A percentile compares a stretch with the other conserved stretches of the same genome.
Conservation (phyloP, 1,139 yeast species). For the Magnusiomyces tetraspermus region DNA sequence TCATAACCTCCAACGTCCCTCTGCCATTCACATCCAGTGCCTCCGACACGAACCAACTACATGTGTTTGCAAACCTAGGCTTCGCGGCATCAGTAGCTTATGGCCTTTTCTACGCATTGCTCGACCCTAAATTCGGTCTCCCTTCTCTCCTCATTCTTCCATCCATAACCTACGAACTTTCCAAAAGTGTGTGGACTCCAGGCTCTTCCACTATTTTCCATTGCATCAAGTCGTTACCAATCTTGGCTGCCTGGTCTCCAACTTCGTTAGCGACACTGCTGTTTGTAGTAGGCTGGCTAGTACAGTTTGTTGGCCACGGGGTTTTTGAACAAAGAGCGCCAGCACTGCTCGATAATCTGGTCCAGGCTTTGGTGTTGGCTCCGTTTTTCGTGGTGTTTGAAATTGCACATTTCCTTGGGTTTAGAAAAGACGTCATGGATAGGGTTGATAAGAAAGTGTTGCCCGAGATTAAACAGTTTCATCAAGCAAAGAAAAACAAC, state of each 20-base stretch:
- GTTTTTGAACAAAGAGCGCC: constrained; percentile 76
- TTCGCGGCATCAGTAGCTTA: constrained; percentile 35
- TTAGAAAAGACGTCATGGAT: constrained; percentile 44
- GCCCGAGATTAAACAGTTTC: constrained; percentile 23
- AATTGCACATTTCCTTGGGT: constrained; percentile 58
- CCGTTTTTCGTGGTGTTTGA: constrained; percentile 86
- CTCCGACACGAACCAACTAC: too few species aligned
- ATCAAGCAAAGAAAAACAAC: constrained; percentile 5
- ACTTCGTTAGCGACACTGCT: constrained; percentile 32
- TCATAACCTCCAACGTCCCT: constrained; percentile 33
- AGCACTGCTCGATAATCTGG: constrained; percentile 69
- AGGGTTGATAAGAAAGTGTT: constrained; percentile 47
- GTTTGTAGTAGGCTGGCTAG: constrained; percentile 59
- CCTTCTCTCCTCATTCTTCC: constrained; percentile 29
- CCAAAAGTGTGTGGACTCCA: constrained; percentile 10
- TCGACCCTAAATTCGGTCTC: constrained; percentile 38
- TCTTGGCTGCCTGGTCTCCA: constrained; percentile 20
- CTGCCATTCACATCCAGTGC: constrained; percentile 10
- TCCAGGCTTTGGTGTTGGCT: constrained; percentile 82
- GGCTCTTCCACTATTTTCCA: constrained; percentile 22
- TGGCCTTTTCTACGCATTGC: constrained; percentile 37
- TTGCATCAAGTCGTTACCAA: too few species aligned
- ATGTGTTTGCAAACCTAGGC: constrained; percentile 32
- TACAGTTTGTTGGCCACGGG: constrained; percentile 88
- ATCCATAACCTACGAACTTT: constrained; percentile 18